Conservation (phyloP, 345 rosid species). For the Lagerstroemia speciosa region DNA sequence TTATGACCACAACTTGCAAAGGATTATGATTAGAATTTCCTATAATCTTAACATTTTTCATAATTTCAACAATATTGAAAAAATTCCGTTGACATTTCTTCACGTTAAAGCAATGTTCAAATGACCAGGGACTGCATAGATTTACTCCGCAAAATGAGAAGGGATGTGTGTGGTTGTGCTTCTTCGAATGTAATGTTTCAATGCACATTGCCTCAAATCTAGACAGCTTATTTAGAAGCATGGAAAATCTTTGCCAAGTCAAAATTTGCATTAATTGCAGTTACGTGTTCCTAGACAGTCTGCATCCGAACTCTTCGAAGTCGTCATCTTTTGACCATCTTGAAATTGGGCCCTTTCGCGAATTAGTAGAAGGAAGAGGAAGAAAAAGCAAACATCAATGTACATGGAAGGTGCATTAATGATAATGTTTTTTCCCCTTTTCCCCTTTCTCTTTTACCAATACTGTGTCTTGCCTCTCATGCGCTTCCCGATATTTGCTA, state of each 20-base stretch:
- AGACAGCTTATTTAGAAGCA: neutral
- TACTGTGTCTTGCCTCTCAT: too few relatives aligned
- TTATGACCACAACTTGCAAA: too few relatives aligned
- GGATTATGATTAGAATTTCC: too few relatives aligned
- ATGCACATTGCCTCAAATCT: neutral
- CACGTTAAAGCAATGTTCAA: too few relatives aligned
- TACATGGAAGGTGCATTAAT: neutral
- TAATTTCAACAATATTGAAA: too few relatives aligned
- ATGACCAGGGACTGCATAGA: too few relatives aligned
- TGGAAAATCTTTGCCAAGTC: slow-evolving; percentile 10
- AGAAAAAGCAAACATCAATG: neutral
- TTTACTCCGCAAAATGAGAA: neutral
- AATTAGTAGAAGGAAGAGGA: too few relatives aligned
- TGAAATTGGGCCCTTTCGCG: slow-evolving; percentile 12
- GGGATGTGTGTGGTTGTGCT: slow-evolving; percentile 1
- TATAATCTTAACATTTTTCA: too few relatives aligned
- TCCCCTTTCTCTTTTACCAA: neutral
- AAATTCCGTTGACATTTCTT: too few relatives aligned
- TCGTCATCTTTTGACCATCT: slow-evolving; percentile 16
- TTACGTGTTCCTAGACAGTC: neutral
- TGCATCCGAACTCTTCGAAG: neutral
- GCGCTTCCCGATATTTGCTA: too few relatives aligned
- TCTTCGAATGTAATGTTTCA: neutral
- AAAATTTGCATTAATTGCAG: slow-evolving; percentile 7
- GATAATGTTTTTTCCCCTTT: neutral